phyloP scores from a whole-genome alignment of 208 protist species.

The Acanthamoeba castellanii region DNA sequence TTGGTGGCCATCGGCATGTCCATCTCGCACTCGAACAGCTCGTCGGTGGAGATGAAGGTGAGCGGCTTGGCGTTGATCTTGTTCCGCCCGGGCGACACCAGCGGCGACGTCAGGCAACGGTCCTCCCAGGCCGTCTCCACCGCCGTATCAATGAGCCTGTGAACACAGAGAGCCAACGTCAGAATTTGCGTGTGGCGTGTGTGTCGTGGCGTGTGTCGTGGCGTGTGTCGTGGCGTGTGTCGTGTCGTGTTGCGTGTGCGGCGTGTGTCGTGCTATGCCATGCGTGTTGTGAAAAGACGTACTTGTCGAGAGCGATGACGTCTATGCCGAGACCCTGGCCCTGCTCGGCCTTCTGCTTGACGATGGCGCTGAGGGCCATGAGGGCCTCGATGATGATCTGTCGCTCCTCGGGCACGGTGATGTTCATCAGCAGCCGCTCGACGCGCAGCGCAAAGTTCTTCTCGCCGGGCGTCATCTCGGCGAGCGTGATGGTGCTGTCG shows the following conservation, averaged over 20 bases:
- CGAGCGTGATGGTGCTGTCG: slow-evolving; percentile 9
- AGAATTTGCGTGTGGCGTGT: not conserved
- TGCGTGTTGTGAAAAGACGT: not conserved
- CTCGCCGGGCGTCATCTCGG: slow-evolving; percentile 64
- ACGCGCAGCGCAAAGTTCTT: slow-evolving; percentile 70
- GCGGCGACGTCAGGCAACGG: slow-evolving; percentile 18
- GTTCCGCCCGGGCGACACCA: not conserved
- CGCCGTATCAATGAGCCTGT: not conserved
- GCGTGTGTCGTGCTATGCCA: too few species aligned
- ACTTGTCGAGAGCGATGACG: slow-evolving; percentile 3
- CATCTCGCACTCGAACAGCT: slow-evolving; percentile 35
- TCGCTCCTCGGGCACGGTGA: slow-evolving; percentile 50
- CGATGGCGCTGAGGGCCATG: slow-evolving; percentile 34
- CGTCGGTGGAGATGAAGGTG: not conserved
- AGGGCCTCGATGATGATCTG: slow-evolving; percentile 60
- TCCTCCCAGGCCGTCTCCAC: slow-evolving; percentile 30
- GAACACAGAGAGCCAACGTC: not conserved
- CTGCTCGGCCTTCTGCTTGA: slow-evolving; percentile 43
- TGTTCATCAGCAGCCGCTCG: slow-evolving; percentile 52
- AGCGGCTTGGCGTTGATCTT: not conserved
- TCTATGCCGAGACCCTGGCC: not conserved
- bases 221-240: not conserved
- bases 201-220: too few species aligned
- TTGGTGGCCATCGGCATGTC: not conserved
- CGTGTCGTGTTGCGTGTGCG: too few species aligned